These are phyloP conservation scores for Fusarium subglutinans DNA, from an alignment of 2,329 filamentous ascomycete genomes.

Conservation along the genomic window DNA sequence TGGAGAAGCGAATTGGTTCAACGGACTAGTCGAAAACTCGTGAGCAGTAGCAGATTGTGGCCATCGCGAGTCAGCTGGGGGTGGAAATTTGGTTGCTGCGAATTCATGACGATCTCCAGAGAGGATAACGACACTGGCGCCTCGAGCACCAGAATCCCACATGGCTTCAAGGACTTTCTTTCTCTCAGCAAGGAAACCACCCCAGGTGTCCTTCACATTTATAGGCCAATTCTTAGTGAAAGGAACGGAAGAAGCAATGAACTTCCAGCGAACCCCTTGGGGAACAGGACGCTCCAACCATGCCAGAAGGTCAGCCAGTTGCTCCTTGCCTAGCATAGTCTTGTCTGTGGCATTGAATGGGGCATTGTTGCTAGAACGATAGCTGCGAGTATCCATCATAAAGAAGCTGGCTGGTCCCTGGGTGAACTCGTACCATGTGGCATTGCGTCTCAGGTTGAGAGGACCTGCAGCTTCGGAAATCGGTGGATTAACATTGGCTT, in stretches of 20 bases:
- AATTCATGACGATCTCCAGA: constrained; percentile 98
- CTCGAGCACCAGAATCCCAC: constrained; percentile 83
- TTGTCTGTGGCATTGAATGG: constrained; percentile 72
- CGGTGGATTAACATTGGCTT: constrained; percentile 85
- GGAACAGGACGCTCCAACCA: constrained; percentile 81
- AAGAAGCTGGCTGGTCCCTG: constrained; percentile 95
- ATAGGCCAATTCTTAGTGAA: constrained; percentile 98
- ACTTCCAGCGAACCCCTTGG: constrained; percentile 87
- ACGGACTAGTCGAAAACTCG: constrained; percentile 90
- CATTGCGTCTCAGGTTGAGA: constrained; percentile 55
- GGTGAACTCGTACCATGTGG: constrained; percentile 88
- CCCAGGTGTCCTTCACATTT: constrained; percentile 91
- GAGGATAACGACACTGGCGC: constrained; percentile 82
- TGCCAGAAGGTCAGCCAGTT: constrained; percentile 80
- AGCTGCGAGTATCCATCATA: constrained; percentile 89
- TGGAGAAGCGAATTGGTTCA: constrained; percentile 95
- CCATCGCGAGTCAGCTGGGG: constrained; percentile 69
- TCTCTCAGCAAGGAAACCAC: constrained; percentile 86
- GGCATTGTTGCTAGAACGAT: constrained; percentile 74
- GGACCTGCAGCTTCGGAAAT: constrained; percentile 61
- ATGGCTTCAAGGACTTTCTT: constrained; percentile 84
- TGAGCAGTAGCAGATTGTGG: constrained; percentile 73
- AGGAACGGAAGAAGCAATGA: constrained; percentile 88
- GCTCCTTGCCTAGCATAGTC: constrained; percentile 85
- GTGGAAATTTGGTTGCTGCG: constrained; percentile 82